A percentile compares a stretch with the other conserved stretches of the same genome.
Evolutionary conservation across 768 basidiomycete species (phyloP).

Genomic region (Phylloporus sp.): DNA sequence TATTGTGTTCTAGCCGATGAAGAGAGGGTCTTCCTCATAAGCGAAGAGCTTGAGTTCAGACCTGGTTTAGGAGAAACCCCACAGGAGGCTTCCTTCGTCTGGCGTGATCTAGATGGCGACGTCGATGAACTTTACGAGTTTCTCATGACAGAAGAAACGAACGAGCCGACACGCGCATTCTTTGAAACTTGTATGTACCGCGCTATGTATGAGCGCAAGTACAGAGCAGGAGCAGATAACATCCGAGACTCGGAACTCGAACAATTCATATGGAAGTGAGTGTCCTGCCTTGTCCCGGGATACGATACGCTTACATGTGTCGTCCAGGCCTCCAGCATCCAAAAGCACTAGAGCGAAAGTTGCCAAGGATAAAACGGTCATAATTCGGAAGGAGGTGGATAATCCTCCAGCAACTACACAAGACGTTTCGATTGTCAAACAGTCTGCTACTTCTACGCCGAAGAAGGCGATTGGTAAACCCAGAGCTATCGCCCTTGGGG

Average conservation of each 20-base stretch:
- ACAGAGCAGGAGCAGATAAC: slow-evolving; percentile 65
- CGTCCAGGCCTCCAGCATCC: slow-evolving; percentile 22
- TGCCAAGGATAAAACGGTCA: slow-evolving; percentile 11
- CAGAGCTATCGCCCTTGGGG: slow-evolving; percentile 16
- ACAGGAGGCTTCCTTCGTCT: slow-evolving; percentile 78
- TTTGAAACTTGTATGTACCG: slow-evolving; percentile 95
- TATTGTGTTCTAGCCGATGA: slow-evolving; percentile 67
- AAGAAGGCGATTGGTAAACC: slow-evolving; percentile 13
- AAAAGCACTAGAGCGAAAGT: slow-evolving; percentile 16
- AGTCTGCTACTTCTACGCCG: slow-evolving; percentile 11
- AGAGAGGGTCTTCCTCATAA: slow-evolving; percentile 88
- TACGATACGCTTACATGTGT: background rate
- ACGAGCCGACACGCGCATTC: slow-evolving; percentile 72
- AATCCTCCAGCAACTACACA: slow-evolving; percentile 2
- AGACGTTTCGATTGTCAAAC: slow-evolving; percentile 5
- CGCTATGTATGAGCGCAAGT: slow-evolving; percentile 96
- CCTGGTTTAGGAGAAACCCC: slow-evolving; percentile 65
- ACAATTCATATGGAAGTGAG: slow-evolving; percentile 80
- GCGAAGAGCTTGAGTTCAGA: slow-evolving; percentile 85
- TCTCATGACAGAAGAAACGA: slow-evolving; percentile 73
- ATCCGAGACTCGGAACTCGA: slow-evolving; percentile 65
- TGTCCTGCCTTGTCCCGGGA: slow-evolving; percentile 11
- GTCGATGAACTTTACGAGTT: slow-evolving; percentile 94
- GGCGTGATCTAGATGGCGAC: slow-evolving; percentile 90
- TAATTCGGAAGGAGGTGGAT: slow-evolving; percentile 6